Evolutionary conservation across 148 eudicot species (phyloP), one percentile per base, ranked within the genome.

Genomic region (Hydrangea macrophylla): DNA sequence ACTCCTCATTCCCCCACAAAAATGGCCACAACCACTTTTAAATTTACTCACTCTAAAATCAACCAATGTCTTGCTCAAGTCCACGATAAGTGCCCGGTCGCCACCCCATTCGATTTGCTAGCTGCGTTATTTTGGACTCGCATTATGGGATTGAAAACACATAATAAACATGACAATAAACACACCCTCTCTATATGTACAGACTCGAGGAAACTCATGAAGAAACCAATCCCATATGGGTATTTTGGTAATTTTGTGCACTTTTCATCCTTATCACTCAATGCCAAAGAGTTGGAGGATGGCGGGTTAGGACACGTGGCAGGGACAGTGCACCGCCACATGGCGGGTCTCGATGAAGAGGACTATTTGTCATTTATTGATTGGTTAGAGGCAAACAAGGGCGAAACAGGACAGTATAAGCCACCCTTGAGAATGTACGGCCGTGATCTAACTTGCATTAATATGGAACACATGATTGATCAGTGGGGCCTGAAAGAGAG

Each of bases 101-200:
- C 79, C 45, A 73, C 85, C 7, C 85, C 88, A 5, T 88, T 83
- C 58, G 94, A 86, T 33, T 58, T 75, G 22, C 74, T 88, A 32
- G 72, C 81, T 2, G 94, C 94, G 0, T 70, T 86, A 58, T 86
- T 86, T 73, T 84, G 90, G 90, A 54, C 71, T 1, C 77, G 75
- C 2, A 71, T 88, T 22, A 40, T 58, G 6, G 58, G 7, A 17
- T 35, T 64, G 4, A 83, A 72, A 44, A 15, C 48, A 18, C 62
- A 57, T 11, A 31, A 3, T 9, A 31, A 55, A 10, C 11, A 37
- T 6, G 61, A 45, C 9, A 33, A 64, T 1, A 68, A n/a, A n/a
- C 37, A 11, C 65, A 62, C 79, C 50, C 80, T 86, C 7, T 72
- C 73, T 5, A 66, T 88, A 24, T 88, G 90, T 64, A 39, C 55